Evolutionary conservation across 2,329 filamentous ascomycete genomes (phyloP).

Genomic region (Macrophomina tecta): DNA sequence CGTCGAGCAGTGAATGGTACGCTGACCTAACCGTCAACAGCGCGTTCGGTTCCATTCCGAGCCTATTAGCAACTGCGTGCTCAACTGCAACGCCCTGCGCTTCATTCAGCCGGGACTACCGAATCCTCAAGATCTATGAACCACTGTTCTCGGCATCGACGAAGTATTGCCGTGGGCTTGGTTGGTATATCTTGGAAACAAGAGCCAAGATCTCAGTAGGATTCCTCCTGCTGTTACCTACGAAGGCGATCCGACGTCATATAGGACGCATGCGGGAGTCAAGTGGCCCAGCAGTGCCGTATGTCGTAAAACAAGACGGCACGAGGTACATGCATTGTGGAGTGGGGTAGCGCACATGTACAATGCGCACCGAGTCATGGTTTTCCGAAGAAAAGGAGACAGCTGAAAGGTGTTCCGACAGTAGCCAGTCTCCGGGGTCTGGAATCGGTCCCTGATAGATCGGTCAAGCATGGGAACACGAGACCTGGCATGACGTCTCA

Average conservation of each 20-base stretch:
- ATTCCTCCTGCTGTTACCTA: neutral
- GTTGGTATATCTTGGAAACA: neutral
- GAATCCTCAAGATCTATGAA: too few relatives aligned
- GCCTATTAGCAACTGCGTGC: too few relatives aligned
- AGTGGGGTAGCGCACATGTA: neutral
- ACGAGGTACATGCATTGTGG: slow-evolving; percentile 6
- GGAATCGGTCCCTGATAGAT: neutral
- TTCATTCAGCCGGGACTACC: too few relatives aligned
- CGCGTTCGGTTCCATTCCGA: too few relatives aligned
- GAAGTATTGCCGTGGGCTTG: neutral
- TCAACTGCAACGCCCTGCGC: too few relatives aligned
- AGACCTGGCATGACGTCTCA: neutral
- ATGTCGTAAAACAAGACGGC: neutral
- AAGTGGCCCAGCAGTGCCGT: neutral
- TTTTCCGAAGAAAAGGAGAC: slow-evolving; percentile 16
- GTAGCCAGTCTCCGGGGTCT: neutral
- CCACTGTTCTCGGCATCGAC: too few relatives aligned
- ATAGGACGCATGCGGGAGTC: neutral
- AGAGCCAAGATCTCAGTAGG: neutral
- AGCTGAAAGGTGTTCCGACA: neutral
- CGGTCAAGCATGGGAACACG: neutral
- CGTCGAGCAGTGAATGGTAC: neutral
- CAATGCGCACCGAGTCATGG: slow-evolving; percentile 16
- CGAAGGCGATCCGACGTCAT: neutral
- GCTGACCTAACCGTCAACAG: neutral